Conservation (phyloP, 2,329 filamentous ascomycete species). For the Pseudopyricularia cyperi region DNA sequence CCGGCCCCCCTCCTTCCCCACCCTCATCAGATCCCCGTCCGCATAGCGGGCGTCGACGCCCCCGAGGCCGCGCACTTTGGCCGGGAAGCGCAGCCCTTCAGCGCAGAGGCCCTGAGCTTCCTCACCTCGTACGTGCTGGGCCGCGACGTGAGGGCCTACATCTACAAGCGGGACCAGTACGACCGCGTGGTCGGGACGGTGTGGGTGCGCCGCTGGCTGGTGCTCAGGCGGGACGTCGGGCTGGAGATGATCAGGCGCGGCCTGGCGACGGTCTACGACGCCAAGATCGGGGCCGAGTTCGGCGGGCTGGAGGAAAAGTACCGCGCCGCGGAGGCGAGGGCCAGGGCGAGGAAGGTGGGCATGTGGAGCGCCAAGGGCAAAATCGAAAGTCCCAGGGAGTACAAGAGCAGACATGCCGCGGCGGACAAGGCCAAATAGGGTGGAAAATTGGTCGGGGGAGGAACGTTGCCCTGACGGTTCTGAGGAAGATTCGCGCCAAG, state of each 20-base stretch:
- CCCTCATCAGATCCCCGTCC: conserved; percentile 80
- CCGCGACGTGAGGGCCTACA: conserved; percentile 64
- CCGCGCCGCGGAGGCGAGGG: conserved; percentile 50
- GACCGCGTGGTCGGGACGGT: conserved; percentile 81
- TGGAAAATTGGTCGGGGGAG: no score
- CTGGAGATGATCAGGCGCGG: conserved; percentile 79
- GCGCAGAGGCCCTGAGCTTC: conserved; percentile 70
- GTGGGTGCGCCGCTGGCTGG: conserved; percentile 47
- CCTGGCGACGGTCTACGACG: conserved; percentile 85
- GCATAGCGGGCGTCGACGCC: conserved; percentile 84
- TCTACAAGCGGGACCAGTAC: conserved; percentile 84
- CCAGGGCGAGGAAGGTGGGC: conserved; percentile 51
- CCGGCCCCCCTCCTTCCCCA: no score
- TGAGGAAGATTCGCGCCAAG: no score
- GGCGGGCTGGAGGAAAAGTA: conserved; percentile 57
- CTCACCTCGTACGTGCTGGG: conserved; percentile 60
- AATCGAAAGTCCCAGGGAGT: conserved; percentile 74
- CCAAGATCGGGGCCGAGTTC: conserved; percentile 80
- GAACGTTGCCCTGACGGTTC: no score
- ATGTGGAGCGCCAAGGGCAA: conserved; percentile 58
- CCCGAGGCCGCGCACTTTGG: conserved; percentile 92
- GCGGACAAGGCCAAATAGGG: neutral
- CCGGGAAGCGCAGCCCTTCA: conserved; percentile 69
- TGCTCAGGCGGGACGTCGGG: conserved; percentile 67
- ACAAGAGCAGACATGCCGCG: conserved; percentile 49